Evolutionary conservation across 441 rosid species (phyloP).

Genomic region (Breynia disticha): DNA sequence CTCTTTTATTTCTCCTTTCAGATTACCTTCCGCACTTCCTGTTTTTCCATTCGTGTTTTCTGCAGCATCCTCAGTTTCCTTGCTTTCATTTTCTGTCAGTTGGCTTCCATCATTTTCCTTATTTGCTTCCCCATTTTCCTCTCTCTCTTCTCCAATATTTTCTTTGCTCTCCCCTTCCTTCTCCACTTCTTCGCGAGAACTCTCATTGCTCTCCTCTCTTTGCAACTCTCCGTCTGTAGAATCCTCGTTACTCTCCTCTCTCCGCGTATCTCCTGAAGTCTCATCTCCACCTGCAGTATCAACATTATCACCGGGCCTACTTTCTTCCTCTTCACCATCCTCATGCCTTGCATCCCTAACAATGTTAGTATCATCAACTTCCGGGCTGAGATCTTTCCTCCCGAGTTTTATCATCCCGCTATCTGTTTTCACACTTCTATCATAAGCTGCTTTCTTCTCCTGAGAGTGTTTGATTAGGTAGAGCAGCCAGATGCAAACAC

Average conservation of each 20-base stretch:
- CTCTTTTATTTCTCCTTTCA: slow-evolving; percentile 32
- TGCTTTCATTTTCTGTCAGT: slow-evolving; percentile 10
- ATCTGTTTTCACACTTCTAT: slow-evolving; percentile 28
- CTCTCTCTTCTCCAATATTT: slow-evolving; percentile 13
- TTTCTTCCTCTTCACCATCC: background rate
- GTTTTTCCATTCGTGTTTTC: slow-evolving; percentile 7
- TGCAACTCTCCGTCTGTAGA: too few species aligned
- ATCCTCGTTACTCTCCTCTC: too few species aligned
- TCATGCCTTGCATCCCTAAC: slow-evolving; percentile 20
- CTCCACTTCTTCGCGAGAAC: too few species aligned
- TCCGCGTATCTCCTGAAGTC: too few species aligned
- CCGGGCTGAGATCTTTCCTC: slow-evolving; percentile 49
- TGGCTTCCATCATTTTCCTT: slow-evolving; percentile 16
- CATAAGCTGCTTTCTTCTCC: slow-evolving; percentile 65
- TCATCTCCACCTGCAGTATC: background rate
- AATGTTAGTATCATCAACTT: slow-evolving; percentile 30
- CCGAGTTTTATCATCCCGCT: slow-evolving; percentile 29
- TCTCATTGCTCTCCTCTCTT: too few species aligned
- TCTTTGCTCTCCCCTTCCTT: slow-evolving; percentile 10
- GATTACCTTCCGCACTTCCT: slow-evolving; percentile 4
- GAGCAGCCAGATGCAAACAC: slow-evolving; percentile 79
- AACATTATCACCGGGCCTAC: background rate
- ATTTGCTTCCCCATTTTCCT: slow-evolving; percentile 1
- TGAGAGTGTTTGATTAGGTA: slow-evolving; percentile 87
- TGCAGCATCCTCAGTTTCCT: slow-evolving; percentile 1